Evolutionary conservation across 148 eudicot species (phyloP).

Genomic region (Amaranthus cruentus): DNA sequence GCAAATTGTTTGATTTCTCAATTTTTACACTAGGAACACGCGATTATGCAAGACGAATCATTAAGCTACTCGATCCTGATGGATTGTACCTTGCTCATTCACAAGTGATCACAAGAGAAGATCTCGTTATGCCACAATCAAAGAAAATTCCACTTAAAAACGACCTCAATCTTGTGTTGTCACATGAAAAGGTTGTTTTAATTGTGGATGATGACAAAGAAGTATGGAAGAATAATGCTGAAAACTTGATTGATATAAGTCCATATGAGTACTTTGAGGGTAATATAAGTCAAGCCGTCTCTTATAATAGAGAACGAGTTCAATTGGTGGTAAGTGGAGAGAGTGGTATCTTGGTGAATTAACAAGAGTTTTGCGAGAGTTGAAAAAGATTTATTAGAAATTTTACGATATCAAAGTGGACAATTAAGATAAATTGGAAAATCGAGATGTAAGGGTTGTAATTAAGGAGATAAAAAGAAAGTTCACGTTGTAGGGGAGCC

Average conservation of each 20-base stretch:
- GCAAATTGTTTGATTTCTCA: constrained; percentile 8
- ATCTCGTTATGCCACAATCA: not conserved
- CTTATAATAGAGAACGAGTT: too few species aligned
- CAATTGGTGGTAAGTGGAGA: not conserved
- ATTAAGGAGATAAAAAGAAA: not conserved
- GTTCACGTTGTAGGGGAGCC: not conserved
- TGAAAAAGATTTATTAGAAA: not conserved
- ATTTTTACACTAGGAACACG: not conserved
- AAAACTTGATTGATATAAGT: not conserved
- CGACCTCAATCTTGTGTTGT: not conserved
- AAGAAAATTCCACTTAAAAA: not conserved
- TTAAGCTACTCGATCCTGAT: not conserved
- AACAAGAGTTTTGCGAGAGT: not conserved
- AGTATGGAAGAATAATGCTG: not conserved
- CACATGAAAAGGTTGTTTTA: not conserved
- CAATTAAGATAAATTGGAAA: not conserved
- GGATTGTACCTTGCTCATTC: not conserved
- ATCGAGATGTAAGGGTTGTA: constrained; percentile 5
- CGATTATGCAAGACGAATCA: not conserved
- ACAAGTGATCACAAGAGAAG: not conserved
- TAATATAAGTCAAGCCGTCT: not conserved
- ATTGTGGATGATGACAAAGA: not conserved
- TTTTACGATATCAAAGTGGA: too few species aligned
- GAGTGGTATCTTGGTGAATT: constrained; percentile 1
- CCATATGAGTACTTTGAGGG: constrained; percentile 1